A percentile compares a stretch with the other conserved stretches of the same genome.
These are phyloP conservation scores for Entonaema liquescens DNA, from an alignment of 495 filamentous ascomycete species.

Conservation along the genomic window DNA sequence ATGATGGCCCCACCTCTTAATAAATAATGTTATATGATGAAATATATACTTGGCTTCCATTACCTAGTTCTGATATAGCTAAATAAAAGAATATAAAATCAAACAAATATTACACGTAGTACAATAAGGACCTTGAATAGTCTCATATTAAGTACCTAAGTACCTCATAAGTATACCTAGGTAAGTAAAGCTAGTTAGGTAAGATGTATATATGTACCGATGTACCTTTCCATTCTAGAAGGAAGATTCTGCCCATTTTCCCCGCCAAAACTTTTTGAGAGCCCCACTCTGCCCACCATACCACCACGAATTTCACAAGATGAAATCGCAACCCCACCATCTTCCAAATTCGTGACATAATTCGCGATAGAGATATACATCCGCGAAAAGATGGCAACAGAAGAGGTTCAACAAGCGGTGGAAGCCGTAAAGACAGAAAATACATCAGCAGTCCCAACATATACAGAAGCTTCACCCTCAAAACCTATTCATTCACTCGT, in stretches of 20 bases:
- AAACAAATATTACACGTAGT: too few relatives aligned
- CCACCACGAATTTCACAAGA: constrained; percentile 27
- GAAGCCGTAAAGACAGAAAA: background rate
- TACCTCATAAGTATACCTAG: too few relatives aligned
- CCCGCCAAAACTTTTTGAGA: constrained; percentile 43
- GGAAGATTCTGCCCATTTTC: constrained; percentile 34
- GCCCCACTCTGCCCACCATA: constrained; percentile 37
- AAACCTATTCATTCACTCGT: constrained; percentile 86
- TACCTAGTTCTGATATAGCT: too few relatives aligned
- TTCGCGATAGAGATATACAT: background rate
- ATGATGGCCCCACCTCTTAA: background rate
- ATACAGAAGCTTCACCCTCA: constrained; percentile 16
- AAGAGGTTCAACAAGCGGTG: constrained; percentile 22
- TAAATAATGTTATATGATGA: too few relatives aligned
- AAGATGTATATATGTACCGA: background rate
- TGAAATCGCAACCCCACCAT: constrained; percentile 38
- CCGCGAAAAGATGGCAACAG: constrained; percentile 34
- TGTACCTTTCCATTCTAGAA: background rate
- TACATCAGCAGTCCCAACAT: background rate
- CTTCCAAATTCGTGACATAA: background rate
- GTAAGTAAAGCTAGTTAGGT: too few relatives aligned
- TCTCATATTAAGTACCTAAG: background rate
- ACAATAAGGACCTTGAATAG: background rate
- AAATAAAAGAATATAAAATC: too few relatives aligned
- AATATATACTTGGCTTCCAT: too few relatives aligned